These are phyloP conservation scores for Ustilago xerochloae DNA, from an alignment of 1,284 basidiomycete genomes.

Conservation along the genomic window DNA sequence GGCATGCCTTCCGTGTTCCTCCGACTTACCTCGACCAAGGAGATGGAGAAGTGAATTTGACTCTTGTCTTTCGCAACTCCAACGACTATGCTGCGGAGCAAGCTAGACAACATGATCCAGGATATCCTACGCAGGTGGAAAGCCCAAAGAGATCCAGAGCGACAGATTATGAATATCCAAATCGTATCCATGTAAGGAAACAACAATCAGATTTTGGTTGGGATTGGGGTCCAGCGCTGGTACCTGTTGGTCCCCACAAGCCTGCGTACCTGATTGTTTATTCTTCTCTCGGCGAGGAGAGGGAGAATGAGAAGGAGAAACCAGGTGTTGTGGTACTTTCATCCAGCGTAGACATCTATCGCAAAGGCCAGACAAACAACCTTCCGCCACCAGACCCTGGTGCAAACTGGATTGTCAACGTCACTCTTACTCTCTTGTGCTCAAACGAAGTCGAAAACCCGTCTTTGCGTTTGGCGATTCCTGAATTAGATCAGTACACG, in stretches of 20 bases:
- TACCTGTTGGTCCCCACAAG: constrained; percentile 43
- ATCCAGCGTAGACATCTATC: constrained; percentile 42
- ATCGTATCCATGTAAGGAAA: constrained; percentile 59
- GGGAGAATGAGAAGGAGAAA: neutral
- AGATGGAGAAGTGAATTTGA: constrained; percentile 23
- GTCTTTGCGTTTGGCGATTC: constrained; percentile 26
- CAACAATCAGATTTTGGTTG: constrained; percentile 62
- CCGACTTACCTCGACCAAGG: neutral
- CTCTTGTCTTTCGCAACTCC: constrained; percentile 33
- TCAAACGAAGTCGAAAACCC: neutral
- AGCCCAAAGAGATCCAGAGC: constrained; percentile 1
- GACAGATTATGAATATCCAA: constrained; percentile 49
- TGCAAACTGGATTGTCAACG: constrained; percentile 58
- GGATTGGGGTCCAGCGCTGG: constrained; percentile 61
- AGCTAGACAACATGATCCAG: constrained; percentile 12
- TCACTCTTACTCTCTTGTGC: constrained; percentile 50
- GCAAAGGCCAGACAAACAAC: constrained; percentile 53
- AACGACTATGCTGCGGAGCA: constrained; percentile 29
- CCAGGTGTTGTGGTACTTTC: constrained; percentile 6
- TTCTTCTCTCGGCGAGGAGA: neutral
- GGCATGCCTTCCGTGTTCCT: constrained; percentile 72
- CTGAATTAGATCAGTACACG: constrained; percentile 10
- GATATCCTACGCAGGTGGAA: constrained; percentile 34
- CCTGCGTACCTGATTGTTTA: constrained; percentile 44
- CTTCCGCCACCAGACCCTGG: constrained; percentile 47